Conservation (phyloP, 179 eudicot genomes). For the Silene noctiflora region DNA sequence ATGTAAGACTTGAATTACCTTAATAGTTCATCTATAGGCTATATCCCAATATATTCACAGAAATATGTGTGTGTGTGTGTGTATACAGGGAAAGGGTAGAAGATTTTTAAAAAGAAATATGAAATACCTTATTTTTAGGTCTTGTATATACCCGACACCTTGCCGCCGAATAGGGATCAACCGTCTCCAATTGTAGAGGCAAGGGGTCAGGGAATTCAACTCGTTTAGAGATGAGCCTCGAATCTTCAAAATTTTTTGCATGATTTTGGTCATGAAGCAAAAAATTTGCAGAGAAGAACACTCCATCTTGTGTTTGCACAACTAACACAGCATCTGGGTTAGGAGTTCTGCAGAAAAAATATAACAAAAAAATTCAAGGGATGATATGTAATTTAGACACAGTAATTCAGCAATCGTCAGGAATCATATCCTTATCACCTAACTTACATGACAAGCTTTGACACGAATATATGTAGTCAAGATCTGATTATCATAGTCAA, state of each 20-base stretch:
- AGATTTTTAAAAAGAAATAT: not conserved
- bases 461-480: not conserved
- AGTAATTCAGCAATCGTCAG: not conserved
- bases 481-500: not conserved
- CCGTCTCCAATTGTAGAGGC: constrained; percentile 29
- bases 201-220: constrained; percentile 39
- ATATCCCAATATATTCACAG: not conserved
- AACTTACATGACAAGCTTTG: not conserved
- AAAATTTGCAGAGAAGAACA: constrained; percentile 41
- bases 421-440: not conserved
- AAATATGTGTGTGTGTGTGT: too few species aligned
- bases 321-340: constrained; percentile 67
- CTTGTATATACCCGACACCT: constrained; percentile 61
- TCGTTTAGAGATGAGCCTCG: constrained; percentile 57
- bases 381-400: too few species aligned
- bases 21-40: not conserved
- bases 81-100: not conserved
- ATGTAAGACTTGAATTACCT: not conserved
- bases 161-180: constrained; percentile 66
- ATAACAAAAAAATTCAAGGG: constrained; percentile 15
- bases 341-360: constrained; percentile 55
- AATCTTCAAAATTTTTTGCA: constrained; percentile 46
- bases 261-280: constrained; percentile 55
- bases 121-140: constrained; percentile 51
- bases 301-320: constrained; percentile 65